phyloP scores from a whole-genome alignment of 257 asterid genomes.

The Anisodus acutangulus region DNA sequence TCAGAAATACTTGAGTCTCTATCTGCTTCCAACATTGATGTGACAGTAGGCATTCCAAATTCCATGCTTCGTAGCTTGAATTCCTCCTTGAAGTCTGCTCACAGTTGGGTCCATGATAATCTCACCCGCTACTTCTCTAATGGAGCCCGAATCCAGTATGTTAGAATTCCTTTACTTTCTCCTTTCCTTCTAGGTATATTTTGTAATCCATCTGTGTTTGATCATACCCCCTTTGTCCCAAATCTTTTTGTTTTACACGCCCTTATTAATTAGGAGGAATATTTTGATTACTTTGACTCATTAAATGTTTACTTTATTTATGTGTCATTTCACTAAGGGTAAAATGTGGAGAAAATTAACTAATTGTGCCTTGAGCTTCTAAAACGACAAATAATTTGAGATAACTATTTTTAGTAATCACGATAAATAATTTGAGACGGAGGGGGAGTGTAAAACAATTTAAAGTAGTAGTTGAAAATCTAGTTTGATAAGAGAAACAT shows the following conservation, averaged over 20 bases:
- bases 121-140: slow-evolving; percentile 74
- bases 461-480: neutral
- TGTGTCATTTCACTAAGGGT: too few species aligned
- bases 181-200: neutral
- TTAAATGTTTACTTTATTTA: too few species aligned
- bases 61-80: slow-evolving; percentile 77
- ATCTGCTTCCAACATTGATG: slow-evolving; percentile 63
- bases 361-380: too few species aligned
- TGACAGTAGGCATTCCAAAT: slow-evolving; percentile 79
- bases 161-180: neutral
- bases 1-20: slow-evolving; percentile 66
- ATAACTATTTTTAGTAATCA: too few species aligned
- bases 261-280: too few species aligned
- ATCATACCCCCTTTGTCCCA: too few species aligned
- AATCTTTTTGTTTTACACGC: too few species aligned
- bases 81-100: slow-evolving; percentile 71
- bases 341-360: too few species aligned
- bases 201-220: too few species aligned
- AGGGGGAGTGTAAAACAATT: neutral
- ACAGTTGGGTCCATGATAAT: slow-evolving; percentile 86
- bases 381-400: too few species aligned
- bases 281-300: too few species aligned
- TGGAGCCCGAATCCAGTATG: slow-evolving; percentile 72
- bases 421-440: too few species aligned
- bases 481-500: neutral